Evolutionary conservation across 2,329 filamentous ascomycete species (phyloP), one percentile per base, ranked within the genome.

Genomic region (Colletotrichum theobromicola): DNA sequence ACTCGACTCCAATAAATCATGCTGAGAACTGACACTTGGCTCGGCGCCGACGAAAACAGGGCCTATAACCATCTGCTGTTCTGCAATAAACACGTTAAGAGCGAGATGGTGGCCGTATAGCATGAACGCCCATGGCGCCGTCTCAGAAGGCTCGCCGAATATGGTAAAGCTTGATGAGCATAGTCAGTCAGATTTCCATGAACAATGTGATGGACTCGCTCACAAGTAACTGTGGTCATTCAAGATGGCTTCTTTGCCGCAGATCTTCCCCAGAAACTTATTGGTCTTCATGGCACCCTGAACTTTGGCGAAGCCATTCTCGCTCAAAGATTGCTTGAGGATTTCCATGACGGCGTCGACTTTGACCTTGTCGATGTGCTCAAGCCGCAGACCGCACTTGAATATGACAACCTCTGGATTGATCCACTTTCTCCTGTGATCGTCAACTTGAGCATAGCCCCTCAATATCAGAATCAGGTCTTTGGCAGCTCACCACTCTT

Each of bases 401-500:
- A 28, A 57, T 18, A 57, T 26, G 13, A 57, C 24, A 5, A 57
- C 26, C 3, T 57, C 53, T 28, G 53, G 21, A 28, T 57, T 57
- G 53, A 26, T 24, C 53, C 53, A 57, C 26, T 57, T 24, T 57
- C 53, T 57, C 53, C 53, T 57, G 53, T 18, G 4, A 57, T 24
- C 21, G n/a, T 57, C 53, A 57, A 7, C 21, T 57, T 57, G 1
- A 57, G 21, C 13, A 28, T 10, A 13, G 18, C 0, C 13, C 16
- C 0, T 2, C 53, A 0, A 28, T 3, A 46, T 46, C n/a, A 21
- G 42, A 1, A 21, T 21, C 1, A 9, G 2, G 24, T 10, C 21
- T 18, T 57, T 7, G 13, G 0, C 7, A 18, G 2, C 53, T 28
- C 24, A 57, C 53, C 53, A 57, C 21, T 57, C 53, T 18, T 28